Evolutionary conservation across 345 rosid species (phyloP).

Genomic region (Pelargonium nanum): DNA sequence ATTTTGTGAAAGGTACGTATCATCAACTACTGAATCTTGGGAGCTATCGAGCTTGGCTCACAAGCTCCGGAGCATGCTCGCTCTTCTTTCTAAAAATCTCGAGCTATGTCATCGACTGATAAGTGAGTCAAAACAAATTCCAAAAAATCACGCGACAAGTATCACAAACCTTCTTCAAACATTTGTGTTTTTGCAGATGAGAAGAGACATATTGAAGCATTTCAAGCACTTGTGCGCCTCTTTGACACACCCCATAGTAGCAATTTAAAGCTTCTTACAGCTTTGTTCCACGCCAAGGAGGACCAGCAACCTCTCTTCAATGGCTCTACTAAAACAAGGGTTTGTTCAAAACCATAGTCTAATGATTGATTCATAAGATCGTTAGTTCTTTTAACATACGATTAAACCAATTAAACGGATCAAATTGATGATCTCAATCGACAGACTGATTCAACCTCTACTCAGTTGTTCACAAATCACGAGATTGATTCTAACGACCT

Average conservation of each 20-base stretch:
- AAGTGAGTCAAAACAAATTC: constrained; percentile 17
- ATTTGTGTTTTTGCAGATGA: constrained; percentile 30
- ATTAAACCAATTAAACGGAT: too few species aligned
- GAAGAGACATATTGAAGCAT: constrained; percentile 37
- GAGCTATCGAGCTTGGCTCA: constrained; percentile 47
- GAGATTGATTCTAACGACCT: too few species aligned
- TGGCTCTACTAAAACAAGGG: constrained; percentile 42
- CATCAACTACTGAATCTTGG: constrained; percentile 39
- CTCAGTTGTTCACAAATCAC: too few species aligned
- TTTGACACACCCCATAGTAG: constrained; percentile 45
- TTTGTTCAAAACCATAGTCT: too few species aligned
- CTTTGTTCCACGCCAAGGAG: constrained; percentile 39
- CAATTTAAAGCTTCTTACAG: constrained; percentile 55
- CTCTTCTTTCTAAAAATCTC: constrained; percentile 28
- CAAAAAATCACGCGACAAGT: background rate
- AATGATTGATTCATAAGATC: too few species aligned
- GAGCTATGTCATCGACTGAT: constrained; percentile 27
- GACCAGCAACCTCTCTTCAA: constrained; percentile 45
- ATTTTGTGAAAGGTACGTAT: background rate
- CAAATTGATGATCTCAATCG: too few species aligned
- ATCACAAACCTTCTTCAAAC: background rate
- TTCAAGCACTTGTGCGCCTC: constrained; percentile 26
- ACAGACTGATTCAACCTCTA: too few species aligned
- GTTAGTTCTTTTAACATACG: too few species aligned
- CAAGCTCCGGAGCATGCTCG: constrained; percentile 31